phyloP scores from a whole-genome alignment of 495 filamentous ascomycete genomes.

The Trichoderma virens region DNA sequence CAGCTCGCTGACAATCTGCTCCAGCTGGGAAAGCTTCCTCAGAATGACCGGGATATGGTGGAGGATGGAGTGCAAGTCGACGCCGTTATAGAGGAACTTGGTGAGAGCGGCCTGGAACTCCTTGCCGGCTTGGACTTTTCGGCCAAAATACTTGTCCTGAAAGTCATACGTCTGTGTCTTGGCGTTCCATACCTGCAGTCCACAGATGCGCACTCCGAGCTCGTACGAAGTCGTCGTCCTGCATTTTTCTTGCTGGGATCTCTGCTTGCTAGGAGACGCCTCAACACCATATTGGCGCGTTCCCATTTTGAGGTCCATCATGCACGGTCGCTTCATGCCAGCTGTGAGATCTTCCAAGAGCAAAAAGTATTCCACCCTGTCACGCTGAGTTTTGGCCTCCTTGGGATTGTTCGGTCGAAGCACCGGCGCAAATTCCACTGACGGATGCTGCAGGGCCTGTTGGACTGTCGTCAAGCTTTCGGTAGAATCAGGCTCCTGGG shows the following conservation, averaged over 20 bases:
- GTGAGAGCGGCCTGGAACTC: constrained; percentile 88
- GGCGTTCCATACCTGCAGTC: constrained; percentile 92
- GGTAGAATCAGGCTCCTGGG: not conserved
- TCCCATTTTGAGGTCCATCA: constrained; percentile 97
- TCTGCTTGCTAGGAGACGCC: constrained; percentile 81
- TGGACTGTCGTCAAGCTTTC: not conserved
- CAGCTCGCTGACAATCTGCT: constrained; percentile 70
- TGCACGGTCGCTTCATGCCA: constrained; percentile 92
- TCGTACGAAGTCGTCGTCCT: constrained; percentile 84
- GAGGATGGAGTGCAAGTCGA: constrained; percentile 64
- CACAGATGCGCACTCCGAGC: constrained; percentile 88
- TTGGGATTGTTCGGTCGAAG: constrained; percentile 59
- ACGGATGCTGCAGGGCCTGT: not conserved
- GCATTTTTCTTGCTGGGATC: constrained; percentile 88
- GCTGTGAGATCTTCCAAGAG: constrained; percentile 95
- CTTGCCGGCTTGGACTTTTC: constrained; percentile 75
- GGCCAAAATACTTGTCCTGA: constrained; percentile 95
- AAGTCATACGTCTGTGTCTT: constrained; percentile 76
- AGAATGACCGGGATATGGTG: constrained; percentile 83
- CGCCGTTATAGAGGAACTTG: constrained; percentile 87
- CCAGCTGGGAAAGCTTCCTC: constrained; percentile 70
- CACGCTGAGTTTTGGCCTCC: constrained; percentile 59
- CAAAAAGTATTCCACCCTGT: constrained; percentile 83
- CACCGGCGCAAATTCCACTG: constrained; percentile 25
- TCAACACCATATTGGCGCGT: constrained; percentile 98